These are phyloP conservation scores for Apophysomyces sp. DNA, from an alignment of 371 early-diverging fungal species.

Conservation along the genomic window DNA sequence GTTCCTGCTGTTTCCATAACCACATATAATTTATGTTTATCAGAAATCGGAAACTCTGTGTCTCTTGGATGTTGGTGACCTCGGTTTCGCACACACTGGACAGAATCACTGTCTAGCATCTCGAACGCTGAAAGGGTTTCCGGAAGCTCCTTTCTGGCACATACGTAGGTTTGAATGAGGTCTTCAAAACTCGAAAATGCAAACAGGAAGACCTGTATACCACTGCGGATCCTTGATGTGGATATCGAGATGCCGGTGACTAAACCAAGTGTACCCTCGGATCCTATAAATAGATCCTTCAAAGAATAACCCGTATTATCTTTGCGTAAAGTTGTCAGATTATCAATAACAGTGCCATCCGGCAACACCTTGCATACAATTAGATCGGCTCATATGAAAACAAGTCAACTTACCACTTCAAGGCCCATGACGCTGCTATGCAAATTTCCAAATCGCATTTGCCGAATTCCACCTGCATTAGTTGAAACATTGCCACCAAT, in stretches of 20 bases:
- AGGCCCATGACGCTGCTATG: conserved; percentile 90
- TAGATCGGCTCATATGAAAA: too few species aligned
- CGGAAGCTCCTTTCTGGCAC: conserved; percentile 68
- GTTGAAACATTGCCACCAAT: conserved; percentile 97
- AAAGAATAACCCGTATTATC: conserved; percentile 94
- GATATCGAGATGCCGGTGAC: conserved; percentile 87
- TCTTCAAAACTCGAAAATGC: conserved; percentile 63
- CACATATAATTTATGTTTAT: conserved; percentile 73
- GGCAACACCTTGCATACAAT: conserved; percentile 65
- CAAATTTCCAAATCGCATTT: conserved; percentile 88
- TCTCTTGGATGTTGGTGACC: conserved; percentile 43
- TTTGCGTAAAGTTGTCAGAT: conserved; percentile 74
- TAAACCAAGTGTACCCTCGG: conserved; percentile 94
- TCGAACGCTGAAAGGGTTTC: conserved; percentile 94
- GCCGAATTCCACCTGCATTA: conserved; percentile 93
- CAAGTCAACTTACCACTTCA: conserved; percentile 56
- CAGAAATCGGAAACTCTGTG: conserved; percentile 51
- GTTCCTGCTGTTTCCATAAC: conserved; percentile 90
- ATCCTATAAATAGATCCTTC: conserved; percentile 94
- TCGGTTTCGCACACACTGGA: conserved; percentile 62
- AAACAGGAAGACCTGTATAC: conserved; percentile 70
- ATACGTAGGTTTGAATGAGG: conserved; percentile 67
- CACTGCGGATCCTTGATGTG: conserved; percentile 42
- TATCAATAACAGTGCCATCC: conserved; percentile 87
- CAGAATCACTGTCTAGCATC: conserved; percentile 79